Evolutionary conservation across 148 eudicot species (phyloP), one percentile per base, ranked within the genome.

Genomic region (Silene uniflora): DNA sequence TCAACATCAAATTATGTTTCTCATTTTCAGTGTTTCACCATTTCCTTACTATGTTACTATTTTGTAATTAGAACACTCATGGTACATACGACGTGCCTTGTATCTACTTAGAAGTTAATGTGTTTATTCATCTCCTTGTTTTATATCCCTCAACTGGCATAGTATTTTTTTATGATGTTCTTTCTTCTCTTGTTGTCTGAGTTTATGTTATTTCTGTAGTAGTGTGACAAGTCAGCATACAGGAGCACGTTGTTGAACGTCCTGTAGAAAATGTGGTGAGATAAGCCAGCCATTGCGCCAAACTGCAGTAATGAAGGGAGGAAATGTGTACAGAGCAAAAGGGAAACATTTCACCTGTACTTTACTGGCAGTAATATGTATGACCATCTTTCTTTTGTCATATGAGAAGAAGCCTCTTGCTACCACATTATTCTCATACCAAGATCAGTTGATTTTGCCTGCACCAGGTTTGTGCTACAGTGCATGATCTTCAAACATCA

Each of bases 311-410:
- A 91, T 91, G 97, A 91, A 91, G 84, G 88, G 85, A 78, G 90
- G 90, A 78, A 80, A 77, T 69, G 60, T 79, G 47, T 82, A 76
- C 72, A 88, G 85, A 85, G 62, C 80, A 14, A 84, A 79, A 80
- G 89, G 89, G 65, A 86, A 87, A 67, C 87, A 77, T 14, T 91
- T 79, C 75, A 81, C 84, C 0, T 76, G 79, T 68, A 84, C 90
- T 63, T 24, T 91, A 67, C 62, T 83, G 78, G 78, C 83, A 81
- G 84, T 91, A 29, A 35, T 85, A 77, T 76, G 87, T 71, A 86
- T 86, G 79, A 89, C 90, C 42, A 76, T 89, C 62, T 80, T 86
- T 27, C 85, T 88, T 62, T 91, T 89, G 97, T 82, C 91, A 64
- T 85, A 86, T 78, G 91, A 84, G 85, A 87, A 82, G 81, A 86